Base-by-base conservation (phyloP, 2,329 filamentous ascomycete genomes). In the Aspergillus floridensis region DNA sequence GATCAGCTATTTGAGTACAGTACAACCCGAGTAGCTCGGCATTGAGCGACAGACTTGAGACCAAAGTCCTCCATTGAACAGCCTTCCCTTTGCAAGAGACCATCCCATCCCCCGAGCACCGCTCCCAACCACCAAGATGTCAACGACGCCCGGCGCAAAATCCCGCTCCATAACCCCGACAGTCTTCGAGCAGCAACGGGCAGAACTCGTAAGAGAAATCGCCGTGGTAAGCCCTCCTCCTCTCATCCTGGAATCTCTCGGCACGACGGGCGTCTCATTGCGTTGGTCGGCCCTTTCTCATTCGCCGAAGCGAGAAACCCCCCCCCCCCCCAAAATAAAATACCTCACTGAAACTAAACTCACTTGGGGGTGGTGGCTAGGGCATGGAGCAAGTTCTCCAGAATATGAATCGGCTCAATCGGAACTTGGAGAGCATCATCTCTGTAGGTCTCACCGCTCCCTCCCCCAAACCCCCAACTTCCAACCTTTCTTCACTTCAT, bases 331-430 rank as follows among this genome's bases (percentile, higher is more conserved):
- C n/a, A n/a, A n/a, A 22, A 22, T 10, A 29, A 29, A 29, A 29
- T 29, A 7, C 7, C 26, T 29, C 26, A 29, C 26, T 3, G 2
- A 52, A 44, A 21, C 22, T 22, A 32, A 35, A 35, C 32, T 35
- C 32, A 35, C 10, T 16, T 35, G 41, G 26, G 49, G 46, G 49
- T 4, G 2, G 2, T 35, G 32, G 32, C 4, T 63, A 87, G 84
- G 83, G 82, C 62, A 81, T 99, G 73, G 95, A 98, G 70, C 88
- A 95, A 70, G 92, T 96, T 60, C 88, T 99, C 10, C 90, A 93
- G 69, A 97, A 96, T 71, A 92, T 98, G 76, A 99, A 98, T 79
- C 93, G 93, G 69, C 80, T 99, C 60, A 99, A 98, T 75, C 88
- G 93, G 35, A 93, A 89, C 44, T 81, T 99, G 19, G 93, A 99